Evolutionary conservation across 305 asterid species (phyloP).

Genomic region (Rubia tinctorum): DNA sequence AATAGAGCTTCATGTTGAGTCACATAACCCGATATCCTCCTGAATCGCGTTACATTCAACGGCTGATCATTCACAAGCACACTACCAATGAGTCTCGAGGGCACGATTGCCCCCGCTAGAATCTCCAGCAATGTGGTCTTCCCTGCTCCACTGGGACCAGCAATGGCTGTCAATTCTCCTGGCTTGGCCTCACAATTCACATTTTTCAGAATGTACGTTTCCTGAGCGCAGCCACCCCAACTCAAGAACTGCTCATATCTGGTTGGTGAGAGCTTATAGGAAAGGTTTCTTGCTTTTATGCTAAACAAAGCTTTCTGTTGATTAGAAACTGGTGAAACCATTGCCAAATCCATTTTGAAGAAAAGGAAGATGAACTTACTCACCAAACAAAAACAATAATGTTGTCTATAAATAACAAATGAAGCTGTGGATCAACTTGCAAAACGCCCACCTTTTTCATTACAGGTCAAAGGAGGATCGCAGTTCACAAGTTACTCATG

Average conservation of each 20-base stretch:
- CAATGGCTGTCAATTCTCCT: conserved; percentile 64
- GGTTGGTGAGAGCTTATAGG: conserved; percentile 34
- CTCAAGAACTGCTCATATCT: conserved; percentile 22
- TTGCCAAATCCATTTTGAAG: conserved; percentile 42
- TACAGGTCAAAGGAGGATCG: neutral
- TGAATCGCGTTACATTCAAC: conserved; percentile 37
- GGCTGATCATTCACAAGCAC: conserved; percentile 50
- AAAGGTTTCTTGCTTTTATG: conserved; percentile 36
- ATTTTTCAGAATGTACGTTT: conserved; percentile 34
- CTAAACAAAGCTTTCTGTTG: conserved; percentile 31
- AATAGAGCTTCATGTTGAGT: conserved; percentile 76
- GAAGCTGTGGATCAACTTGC: neutral
- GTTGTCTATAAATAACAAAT: neutral
- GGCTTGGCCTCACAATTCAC: conserved; percentile 56
- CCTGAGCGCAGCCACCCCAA: conserved; percentile 17
- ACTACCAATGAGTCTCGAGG: conserved; percentile 33
- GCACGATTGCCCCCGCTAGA: conserved; percentile 43
- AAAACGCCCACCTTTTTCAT: neutral
- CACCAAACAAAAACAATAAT: conserved; percentile 10
- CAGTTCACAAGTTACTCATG: neutral
- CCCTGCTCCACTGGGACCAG: conserved; percentile 81
- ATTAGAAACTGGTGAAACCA: conserved; percentile 23
- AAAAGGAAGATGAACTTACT: conserved; percentile 33
- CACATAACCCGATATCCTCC: conserved; percentile 56
- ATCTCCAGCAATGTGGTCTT: conserved; percentile 67